Percentiles rank a stretch among this genome's conserved stretches.
These are phyloP conservation scores for Rhytidiadelphus loreus DNA, from an alignment of 225 moss, liverwort and hornwort species.

Conservation along the genomic window DNA sequence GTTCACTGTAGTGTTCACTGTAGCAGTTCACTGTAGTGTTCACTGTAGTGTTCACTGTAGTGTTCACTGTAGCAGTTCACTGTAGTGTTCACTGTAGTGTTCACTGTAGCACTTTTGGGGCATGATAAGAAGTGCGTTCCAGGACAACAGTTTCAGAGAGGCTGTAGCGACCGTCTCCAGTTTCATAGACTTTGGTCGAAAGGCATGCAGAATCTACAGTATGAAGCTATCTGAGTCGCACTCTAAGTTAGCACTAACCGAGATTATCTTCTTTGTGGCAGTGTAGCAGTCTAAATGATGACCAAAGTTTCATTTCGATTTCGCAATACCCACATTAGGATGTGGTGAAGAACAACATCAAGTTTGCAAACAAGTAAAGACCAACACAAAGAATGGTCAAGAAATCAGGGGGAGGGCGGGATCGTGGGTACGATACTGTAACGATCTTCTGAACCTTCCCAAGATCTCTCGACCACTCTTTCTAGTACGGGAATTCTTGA, in stretches of 20 bases:
- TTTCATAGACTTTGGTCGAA: not conserved
- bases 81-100: too few relatives aligned
- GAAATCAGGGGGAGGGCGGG: not conserved
- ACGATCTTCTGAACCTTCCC: not conserved
- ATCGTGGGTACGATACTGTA: not conserved
- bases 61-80: too few relatives aligned
- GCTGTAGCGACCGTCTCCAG: not conserved
- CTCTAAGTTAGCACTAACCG: not conserved
- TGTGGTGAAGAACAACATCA: not conserved
- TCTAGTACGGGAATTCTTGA: not conserved
- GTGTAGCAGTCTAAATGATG: not conserved
- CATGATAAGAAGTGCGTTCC: too few relatives aligned
- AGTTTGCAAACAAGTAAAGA: not conserved
- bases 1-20: too few relatives aligned
- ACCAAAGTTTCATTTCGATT: not conserved
- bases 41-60: too few relatives aligned
- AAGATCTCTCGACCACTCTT: not conserved
- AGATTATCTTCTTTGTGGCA: not conserved
- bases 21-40: too few relatives aligned
- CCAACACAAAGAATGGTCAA: not conserved
- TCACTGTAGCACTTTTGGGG: too few relatives aligned
- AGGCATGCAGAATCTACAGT: not conserved
- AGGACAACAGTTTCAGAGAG: not conserved
- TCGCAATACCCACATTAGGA: not conserved
- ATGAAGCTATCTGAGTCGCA: not conserved